These are phyloP conservation scores for Acacia crassicarpa DNA, from an alignment of 306 rosid species.

Conservation along the genomic window DNA sequence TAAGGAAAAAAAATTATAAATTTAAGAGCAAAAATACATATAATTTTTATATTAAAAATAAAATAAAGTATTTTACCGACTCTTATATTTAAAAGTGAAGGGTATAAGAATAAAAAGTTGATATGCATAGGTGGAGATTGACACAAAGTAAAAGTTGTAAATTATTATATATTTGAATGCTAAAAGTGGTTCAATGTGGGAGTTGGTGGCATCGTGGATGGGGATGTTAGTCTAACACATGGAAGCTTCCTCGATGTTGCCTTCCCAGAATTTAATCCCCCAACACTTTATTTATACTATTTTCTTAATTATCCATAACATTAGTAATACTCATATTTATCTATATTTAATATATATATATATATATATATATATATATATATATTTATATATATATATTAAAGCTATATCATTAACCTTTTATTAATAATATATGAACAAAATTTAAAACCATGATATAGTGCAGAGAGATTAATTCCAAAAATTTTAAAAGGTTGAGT, in stretches of 20 bases:
- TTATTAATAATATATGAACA: not conserved
- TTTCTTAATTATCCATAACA: not conserved
- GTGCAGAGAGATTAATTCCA: not conserved
- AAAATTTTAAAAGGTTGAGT: too few species aligned
- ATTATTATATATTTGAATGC: not conserved
- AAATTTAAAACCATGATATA: not conserved
- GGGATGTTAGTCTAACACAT: not conserved
- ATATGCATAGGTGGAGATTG: not conserved
- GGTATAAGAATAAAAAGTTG: not conserved
- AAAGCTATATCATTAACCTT: not conserved
- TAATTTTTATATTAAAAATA: too few species aligned
- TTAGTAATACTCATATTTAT: not conserved
- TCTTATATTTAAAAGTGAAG: too few species aligned
- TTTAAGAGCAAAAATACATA: too few species aligned
- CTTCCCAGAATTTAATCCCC: not conserved
- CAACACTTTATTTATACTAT: not conserved
- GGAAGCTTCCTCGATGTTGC: constrained; percentile 51
- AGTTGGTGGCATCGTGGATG: constrained; percentile 36
- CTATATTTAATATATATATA: too few species aligned
- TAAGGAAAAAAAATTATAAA: too few species aligned
- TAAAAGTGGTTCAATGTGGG: not conserved
- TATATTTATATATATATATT: too few species aligned
- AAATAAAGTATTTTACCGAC: too few species aligned
- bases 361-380: too few species aligned
- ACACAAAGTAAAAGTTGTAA: not conserved